Evolutionary conservation across 345 rosid species (phyloP).

Genomic region (Eucalyptus guilfoylei): DNA sequence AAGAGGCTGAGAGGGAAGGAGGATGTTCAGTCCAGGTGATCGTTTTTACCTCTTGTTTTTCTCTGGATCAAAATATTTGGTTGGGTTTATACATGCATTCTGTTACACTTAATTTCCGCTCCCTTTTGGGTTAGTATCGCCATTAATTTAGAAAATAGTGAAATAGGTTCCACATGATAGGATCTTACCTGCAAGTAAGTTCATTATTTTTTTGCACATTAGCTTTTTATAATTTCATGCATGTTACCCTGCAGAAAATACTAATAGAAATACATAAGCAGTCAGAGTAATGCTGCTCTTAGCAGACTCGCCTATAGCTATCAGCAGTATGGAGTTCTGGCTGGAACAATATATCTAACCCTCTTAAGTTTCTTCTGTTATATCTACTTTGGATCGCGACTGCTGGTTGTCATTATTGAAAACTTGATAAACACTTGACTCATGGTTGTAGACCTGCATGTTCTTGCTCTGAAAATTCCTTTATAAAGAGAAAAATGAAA

Average conservation of each 20-base stretch:
- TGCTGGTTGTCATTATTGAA: neutral
- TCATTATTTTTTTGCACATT: neutral
- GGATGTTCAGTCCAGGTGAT: slow-evolving; percentile 84
- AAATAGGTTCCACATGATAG: neutral
- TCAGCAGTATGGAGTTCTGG: neutral
- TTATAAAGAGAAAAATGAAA: neutral
- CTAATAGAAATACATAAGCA: neutral
- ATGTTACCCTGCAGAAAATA: neutral
- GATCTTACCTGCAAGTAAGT: neutral
- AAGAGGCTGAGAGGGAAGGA: slow-evolving; percentile 90
- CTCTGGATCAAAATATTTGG: neutral
- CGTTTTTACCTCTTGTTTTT: neutral
- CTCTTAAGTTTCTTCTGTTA: neutral
- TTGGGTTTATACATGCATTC: neutral
- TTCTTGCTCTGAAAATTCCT: neutral
- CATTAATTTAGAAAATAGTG: neutral
- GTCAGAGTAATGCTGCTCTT: neutral
- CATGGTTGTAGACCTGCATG: neutral
- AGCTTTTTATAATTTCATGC: neutral
- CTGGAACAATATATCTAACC: neutral
- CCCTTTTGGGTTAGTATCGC: neutral
- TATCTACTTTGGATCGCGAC: neutral
- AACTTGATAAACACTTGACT: neutral
- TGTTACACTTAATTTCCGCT: neutral
- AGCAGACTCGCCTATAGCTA: neutral